Evolutionary conservation across 495 filamentous ascomycete species (phyloP).

Genomic region (Daldinia caldariorum): DNA sequence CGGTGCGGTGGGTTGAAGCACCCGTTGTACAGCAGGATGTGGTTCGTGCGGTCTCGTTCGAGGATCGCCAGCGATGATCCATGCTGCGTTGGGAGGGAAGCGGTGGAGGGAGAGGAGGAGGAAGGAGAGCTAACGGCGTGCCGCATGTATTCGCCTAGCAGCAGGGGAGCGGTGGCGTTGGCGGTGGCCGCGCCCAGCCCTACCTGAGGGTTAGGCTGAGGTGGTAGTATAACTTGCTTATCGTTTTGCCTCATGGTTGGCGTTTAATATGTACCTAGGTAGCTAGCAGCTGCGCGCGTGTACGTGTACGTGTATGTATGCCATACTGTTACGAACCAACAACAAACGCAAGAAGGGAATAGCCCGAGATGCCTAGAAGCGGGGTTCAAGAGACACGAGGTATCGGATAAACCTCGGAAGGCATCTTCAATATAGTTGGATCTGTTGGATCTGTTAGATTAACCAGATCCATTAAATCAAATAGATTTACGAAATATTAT

Average conservation of each 20-base stretch:
- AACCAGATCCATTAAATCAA: too few species aligned
- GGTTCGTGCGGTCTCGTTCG: constrained; percentile 17
- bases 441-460: too few species aligned
- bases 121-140: not conserved
- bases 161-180: not conserved
- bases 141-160: constrained; percentile 1
- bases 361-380: too few species aligned
- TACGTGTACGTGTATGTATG: not conserved
- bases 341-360: too few species aligned
- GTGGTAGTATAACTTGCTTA: not conserved
- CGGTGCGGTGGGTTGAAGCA: constrained; percentile 49
- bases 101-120: not conserved
- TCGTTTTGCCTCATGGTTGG: not conserved
- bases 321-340: too few species aligned
- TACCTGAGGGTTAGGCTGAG: not conserved
- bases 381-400: too few species aligned
- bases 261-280: not conserved
- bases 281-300: not conserved
- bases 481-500: too few species aligned
- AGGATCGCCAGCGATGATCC: constrained; percentile 12
- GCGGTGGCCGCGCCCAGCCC: not conserved
- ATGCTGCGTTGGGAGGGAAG: constrained; percentile 1
- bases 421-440: too few species aligned
- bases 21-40: constrained; percentile 42
- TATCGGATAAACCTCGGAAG: too few species aligned